Percentiles rank a stretch among this genome's conserved stretches.
Conservation (phyloP, 2,329 filamentous ascomycete species). For the Coccinonectria pachysandricola region DNA sequence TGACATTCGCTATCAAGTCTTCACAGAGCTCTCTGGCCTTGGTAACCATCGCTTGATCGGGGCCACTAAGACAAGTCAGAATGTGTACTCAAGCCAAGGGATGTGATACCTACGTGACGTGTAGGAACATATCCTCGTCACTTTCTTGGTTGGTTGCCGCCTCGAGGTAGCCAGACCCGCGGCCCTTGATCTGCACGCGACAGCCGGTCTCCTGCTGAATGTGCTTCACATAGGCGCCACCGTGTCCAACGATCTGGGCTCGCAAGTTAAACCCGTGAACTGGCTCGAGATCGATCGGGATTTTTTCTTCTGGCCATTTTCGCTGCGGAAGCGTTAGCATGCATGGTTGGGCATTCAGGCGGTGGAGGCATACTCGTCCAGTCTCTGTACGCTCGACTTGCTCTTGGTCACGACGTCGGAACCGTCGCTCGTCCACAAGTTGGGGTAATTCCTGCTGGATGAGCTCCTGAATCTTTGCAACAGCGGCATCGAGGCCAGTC, state of each 20-base stretch:
- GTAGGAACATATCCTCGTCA: slow-evolving; percentile 92
- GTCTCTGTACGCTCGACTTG: slow-evolving; percentile 87
- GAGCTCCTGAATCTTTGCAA: slow-evolving; percentile 82
- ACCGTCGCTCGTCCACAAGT: slow-evolving; percentile 86
- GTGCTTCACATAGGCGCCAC: slow-evolving; percentile 93
- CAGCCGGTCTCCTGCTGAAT: slow-evolving; percentile 94
- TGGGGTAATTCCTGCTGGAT: slow-evolving; percentile 96
- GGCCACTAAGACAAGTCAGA: slow-evolving; percentile 52
- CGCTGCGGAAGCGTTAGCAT: too few relatives aligned
- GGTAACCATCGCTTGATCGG: slow-evolving; percentile 76
- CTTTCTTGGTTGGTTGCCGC: slow-evolving; percentile 79
- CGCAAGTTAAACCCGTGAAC: slow-evolving; percentile 92
- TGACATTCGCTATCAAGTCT: slow-evolving; percentile 78
- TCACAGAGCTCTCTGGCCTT: slow-evolving; percentile 82
- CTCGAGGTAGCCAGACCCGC: slow-evolving; percentile 89
- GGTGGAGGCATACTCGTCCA: slow-evolving; percentile 67
- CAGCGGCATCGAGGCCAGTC: slow-evolving; percentile 79
- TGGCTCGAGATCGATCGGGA: slow-evolving; percentile 81
- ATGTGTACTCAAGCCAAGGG: background rate
- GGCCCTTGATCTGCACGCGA: slow-evolving; percentile 95
- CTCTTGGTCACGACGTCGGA: slow-evolving; percentile 68
- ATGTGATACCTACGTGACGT: slow-evolving; percentile 65
- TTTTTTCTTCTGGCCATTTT: slow-evolving; percentile 98
- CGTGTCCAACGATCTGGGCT: slow-evolving; percentile 90
- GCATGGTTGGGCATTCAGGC: too few relatives aligned